phyloP scores from a whole-genome alignment of 306 rosid species.

The Medicago truncatula region MtrunA17r5.0-ANR NC_053048.1:46734501-46735000 shows the following conservation, averaged over 20 bases:
- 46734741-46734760: conserved; percentile 73
- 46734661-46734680: conserved; percentile 63
- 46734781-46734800: conserved; percentile 15
- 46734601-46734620: conserved; percentile 58
- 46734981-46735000: conserved; percentile 3
- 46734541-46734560: conserved; percentile 70
- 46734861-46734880: conserved; percentile 25
- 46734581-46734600: conserved; percentile 71
- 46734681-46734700: conserved; percentile 71
- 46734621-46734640: conserved; percentile 59
- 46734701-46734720: conserved; percentile 51
- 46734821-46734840: neutral
- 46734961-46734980: conserved; percentile 18
- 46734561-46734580: conserved; percentile 79
- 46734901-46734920: conserved; percentile 28
- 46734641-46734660: neutral
- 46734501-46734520: conserved; percentile 45
- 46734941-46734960: conserved; percentile 35
- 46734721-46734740: conserved; percentile 69
- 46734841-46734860: neutral
- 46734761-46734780: conserved; percentile 57
- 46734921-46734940: conserved; percentile 31
- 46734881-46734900: conserved; percentile 29
- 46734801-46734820: conserved; percentile 28
- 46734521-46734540: conserved; percentile 83